These are phyloP conservation scores for Aristolochia contorta DNA, from an alignment of 164 flowering plant species.

Conservation along the genomic window DNA sequence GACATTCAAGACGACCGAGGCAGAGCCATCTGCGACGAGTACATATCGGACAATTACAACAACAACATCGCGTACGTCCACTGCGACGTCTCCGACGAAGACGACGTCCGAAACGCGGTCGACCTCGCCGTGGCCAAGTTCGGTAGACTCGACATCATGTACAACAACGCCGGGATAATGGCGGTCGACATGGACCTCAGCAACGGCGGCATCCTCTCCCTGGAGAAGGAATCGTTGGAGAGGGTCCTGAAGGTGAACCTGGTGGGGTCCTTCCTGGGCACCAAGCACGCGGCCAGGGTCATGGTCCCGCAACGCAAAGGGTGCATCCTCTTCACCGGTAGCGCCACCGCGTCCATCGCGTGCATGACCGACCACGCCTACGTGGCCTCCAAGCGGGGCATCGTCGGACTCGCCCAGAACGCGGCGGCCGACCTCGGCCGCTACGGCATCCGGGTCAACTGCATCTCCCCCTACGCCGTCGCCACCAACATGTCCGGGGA, in stretches of 20 bases:
- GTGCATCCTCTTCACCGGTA: background rate
- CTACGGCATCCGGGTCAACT: slow-evolving; percentile 16
- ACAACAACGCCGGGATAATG: too few species aligned
- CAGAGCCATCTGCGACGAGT: too few species aligned
- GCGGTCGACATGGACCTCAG: too few species aligned
- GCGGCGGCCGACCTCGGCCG: slow-evolving; percentile 11
- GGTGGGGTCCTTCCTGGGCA: slow-evolving; percentile 21
- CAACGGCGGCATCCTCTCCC: too few species aligned
- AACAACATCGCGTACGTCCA: too few species aligned
- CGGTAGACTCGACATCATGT: too few species aligned
- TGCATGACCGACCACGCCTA: background rate
- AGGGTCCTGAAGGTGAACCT: background rate
- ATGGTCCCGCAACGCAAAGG: slow-evolving; percentile 2
- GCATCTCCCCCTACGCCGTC: slow-evolving; percentile 2
- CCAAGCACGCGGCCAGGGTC: slow-evolving; percentile 15
- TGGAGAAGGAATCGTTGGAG: background rate
- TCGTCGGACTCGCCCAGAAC: slow-evolving; percentile 9
- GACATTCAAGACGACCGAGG: too few species aligned
- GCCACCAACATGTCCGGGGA: background rate
- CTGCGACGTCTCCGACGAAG: too few species aligned
- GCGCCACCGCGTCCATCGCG: background rate
- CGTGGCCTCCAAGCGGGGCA: slow-evolving; percentile 7
- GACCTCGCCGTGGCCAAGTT: too few species aligned
- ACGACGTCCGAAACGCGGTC: too few species aligned
- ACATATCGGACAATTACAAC: too few species aligned